Conservation (phyloP, 495 filamentous ascomycete genomes). For the Hypoxylon intermedium region DNA sequence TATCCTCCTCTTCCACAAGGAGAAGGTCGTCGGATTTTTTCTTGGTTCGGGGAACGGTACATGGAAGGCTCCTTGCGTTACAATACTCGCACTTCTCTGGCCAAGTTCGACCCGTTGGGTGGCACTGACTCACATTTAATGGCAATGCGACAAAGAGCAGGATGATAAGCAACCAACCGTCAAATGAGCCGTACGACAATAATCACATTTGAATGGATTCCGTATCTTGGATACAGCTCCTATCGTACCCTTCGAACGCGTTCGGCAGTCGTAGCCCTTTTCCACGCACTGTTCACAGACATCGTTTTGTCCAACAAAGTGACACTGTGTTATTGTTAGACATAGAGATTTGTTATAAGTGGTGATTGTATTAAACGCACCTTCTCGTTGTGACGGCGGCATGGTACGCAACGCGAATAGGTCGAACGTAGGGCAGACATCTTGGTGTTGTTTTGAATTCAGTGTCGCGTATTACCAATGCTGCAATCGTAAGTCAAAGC, state of each 20-base stretch:
- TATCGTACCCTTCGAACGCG: background rate
- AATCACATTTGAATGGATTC: constrained; percentile 8
- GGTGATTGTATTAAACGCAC: no score
- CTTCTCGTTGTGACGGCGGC: no score
- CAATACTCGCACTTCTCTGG: constrained; percentile 11
- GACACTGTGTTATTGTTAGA: no score
- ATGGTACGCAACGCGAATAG: no score
- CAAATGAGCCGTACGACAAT: constrained; percentile 4
- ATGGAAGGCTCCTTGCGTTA: background rate
- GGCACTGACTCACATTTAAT: constrained; percentile 1
- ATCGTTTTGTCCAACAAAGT: background rate
- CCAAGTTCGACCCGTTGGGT: constrained; percentile 2
- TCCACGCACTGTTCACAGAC: constrained; percentile 11
- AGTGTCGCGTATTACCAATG: no score
- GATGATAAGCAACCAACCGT: background rate
- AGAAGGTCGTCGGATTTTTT: background rate
- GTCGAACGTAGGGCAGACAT: no score
- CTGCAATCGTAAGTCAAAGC: no score
- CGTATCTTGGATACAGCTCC: background rate
- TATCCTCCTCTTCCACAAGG: background rate
- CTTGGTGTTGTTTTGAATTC: no score
- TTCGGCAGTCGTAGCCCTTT: constrained; percentile 1
- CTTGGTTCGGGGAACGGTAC: constrained; percentile 1
- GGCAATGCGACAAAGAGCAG: background rate
- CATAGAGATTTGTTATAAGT: no score